Evolutionary conservation across 2,329 filamentous ascomycete genomes (phyloP).

Genomic region (Metarhizium album): DNA sequence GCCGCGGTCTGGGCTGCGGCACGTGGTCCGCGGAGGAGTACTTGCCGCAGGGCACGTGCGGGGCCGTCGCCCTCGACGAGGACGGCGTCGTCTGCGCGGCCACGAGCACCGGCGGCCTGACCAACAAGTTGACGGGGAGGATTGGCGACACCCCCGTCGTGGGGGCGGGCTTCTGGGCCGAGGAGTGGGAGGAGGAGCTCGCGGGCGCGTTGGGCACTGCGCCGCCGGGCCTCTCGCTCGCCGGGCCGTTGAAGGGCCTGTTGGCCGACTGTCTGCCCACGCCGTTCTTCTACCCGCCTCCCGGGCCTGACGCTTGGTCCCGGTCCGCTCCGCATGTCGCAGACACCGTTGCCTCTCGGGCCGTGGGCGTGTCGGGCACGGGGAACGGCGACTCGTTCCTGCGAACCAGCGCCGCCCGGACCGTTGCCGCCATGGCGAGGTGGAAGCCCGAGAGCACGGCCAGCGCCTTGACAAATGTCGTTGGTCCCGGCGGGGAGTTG

Average conservation of each 20-base stretch:
- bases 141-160: slow-evolving; percentile 79
- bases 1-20: slow-evolving; percentile 25
- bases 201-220: not conserved
- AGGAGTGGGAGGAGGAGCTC: slow-evolving; percentile 49
- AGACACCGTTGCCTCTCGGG: slow-evolving; percentile 14
- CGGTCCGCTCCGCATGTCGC: not conserved
- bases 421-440: slow-evolving; percentile 60
- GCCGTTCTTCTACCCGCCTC: slow-evolving; percentile 29
- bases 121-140: slow-evolving; percentile 77
- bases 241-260: slow-evolving; percentile 32
- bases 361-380: slow-evolving; percentile 59
- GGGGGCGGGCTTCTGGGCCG: slow-evolving; percentile 84
- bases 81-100: slow-evolving; percentile 62
- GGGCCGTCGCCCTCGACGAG: slow-evolving; percentile 71
- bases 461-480: slow-evolving; percentile 51
- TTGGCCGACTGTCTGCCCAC: slow-evolving; percentile 51
- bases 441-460: slow-evolving; percentile 45
- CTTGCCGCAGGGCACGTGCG: slow-evolving; percentile 74
- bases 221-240: slow-evolving; percentile 11
- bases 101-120: slow-evolving; percentile 65
- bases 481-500: slow-evolving; percentile 62
- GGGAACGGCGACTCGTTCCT: slow-evolving; percentile 88
- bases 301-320: slow-evolving; percentile 1
- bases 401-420: slow-evolving; percentile 58
- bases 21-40: slow-evolving; percentile 54